Conservation (phyloP, 345 rosid genomes). For the Salix suchowensis region DNA sequence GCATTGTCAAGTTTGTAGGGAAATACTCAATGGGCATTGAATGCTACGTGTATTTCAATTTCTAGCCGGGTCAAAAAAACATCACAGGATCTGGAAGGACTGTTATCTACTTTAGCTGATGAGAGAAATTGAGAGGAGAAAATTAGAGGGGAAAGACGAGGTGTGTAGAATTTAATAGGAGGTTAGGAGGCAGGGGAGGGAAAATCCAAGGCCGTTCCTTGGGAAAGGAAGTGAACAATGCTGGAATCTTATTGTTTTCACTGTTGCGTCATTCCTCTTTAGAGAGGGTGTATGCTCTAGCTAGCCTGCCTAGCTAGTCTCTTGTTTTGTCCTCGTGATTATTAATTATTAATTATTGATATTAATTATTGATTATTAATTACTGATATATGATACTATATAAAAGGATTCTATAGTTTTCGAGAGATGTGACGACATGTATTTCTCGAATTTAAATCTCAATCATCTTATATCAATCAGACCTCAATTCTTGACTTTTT, state of each 20-base stretch:
- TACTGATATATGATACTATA: no score
- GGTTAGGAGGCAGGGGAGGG: neutral
- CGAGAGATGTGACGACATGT: no score
- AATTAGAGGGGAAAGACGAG: neutral
- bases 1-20: conserved; percentile 2
- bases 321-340: neutral
- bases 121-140: neutral
- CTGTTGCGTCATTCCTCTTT: conserved; percentile 27
- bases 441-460: no score
- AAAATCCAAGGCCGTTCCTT: neutral
- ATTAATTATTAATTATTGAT: neutral
- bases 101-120: neutral
- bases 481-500: no score
- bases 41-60: neutral
- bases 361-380: neutral
- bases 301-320: neutral
- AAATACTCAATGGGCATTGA: neutral
- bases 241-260: conserved; percentile 1
- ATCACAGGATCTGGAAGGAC: neutral
- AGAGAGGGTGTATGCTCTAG: neutral
- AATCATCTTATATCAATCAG: no score
- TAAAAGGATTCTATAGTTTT: no score
- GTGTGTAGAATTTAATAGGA: neutral
- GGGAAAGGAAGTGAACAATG: neutral
- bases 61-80: neutral